A percentile compares a stretch with the other conserved stretches of the same genome.
Conservation (phyloP, 192 early-diverging fungal species). For the Coemansia sp. region DNA sequence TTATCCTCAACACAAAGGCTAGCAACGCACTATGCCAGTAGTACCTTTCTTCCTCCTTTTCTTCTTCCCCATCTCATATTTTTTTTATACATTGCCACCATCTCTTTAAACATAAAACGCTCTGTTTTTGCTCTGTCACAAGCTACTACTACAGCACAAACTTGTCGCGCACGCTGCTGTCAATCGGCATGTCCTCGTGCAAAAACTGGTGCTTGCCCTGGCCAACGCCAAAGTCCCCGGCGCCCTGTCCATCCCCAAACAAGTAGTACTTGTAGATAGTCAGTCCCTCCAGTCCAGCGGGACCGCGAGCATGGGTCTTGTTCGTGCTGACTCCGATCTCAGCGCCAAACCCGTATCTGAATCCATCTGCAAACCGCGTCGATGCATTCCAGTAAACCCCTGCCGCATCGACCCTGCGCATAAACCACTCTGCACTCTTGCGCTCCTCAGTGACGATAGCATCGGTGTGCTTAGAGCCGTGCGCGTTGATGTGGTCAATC, state of each 20-base stretch:
- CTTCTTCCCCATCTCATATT: not conserved
- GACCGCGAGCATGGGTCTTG: constrained; percentile 98
- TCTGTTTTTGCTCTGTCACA: not conserved
- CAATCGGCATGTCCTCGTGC: constrained; percentile 68
- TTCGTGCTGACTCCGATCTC: constrained; percentile 99
- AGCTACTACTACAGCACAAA: constrained; percentile 36
- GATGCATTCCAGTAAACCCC: constrained; percentile 98
- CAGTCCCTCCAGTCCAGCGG: constrained; percentile 95
- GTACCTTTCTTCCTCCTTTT: not conserved
- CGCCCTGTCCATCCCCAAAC: constrained; percentile 87
- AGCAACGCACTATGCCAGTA: constrained; percentile 53
- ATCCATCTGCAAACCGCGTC: constrained; percentile 97
- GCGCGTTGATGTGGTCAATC: constrained; percentile 91
- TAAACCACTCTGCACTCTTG: constrained; percentile 76
- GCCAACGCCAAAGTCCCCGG: constrained; percentile 79
- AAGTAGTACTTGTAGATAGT: constrained; percentile 98
- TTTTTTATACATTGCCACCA: not conserved
- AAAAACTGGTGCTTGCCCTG: constrained; percentile 67
- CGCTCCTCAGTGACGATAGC: constrained; percentile 86
- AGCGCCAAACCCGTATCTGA: constrained; percentile 98
- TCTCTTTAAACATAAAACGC: not conserved
- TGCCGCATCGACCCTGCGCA: constrained; percentile 94
- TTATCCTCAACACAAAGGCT: constrained; percentile 97
- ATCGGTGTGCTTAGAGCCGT: constrained; percentile 96
- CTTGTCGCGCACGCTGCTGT: constrained; percentile 35